These are phyloP conservation scores for Poa pratensis DNA, from an alignment of 176 grass and related monocot species.

Conservation along the genomic window DNA sequence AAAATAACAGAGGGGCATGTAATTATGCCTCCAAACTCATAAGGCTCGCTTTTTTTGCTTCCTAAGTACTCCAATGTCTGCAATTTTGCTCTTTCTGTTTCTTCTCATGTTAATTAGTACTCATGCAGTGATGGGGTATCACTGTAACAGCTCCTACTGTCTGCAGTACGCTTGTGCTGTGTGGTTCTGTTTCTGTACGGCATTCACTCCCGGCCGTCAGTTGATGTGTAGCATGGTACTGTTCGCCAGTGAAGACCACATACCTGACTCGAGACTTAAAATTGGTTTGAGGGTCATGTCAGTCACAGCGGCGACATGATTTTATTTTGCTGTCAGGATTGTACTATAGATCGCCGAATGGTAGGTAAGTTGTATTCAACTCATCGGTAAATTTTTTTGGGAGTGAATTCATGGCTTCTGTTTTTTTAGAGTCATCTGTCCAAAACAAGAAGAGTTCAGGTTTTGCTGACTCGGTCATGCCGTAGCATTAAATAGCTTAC, in stretches of 20 bases:
- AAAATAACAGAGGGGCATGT: too few relatives aligned
- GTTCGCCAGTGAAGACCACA: slow-evolving; percentile 9
- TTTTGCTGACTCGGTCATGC: neutral
- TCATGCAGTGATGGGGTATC: neutral
- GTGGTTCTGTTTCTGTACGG: slow-evolving; percentile 13
- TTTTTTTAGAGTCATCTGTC: neutral
- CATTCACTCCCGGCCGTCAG: neutral
- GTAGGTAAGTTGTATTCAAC: neutral
- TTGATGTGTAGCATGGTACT: slow-evolving; percentile 3
- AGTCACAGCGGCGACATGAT: slow-evolving; percentile 27
- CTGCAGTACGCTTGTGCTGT: neutral
- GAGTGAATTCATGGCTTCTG: neutral
- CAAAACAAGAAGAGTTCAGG: neutral
- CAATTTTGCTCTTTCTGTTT: neutral
- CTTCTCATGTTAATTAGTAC: neutral
- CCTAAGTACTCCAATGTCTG: too few relatives aligned
- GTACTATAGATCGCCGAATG: slow-evolving; percentile 18
- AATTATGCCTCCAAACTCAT: neutral
- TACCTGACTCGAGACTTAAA: slow-evolving; percentile 37
- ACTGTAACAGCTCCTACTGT: neutral
- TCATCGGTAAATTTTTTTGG: neutral
- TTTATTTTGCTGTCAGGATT: slow-evolving; percentile 38
- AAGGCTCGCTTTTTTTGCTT: too few relatives aligned
- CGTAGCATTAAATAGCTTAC: neutral
- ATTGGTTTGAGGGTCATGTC: slow-evolving; percentile 10